These are phyloP conservation scores for Diaporthe nobilis DNA, from an alignment of 2,329 filamentous ascomycete species.

Conservation along the genomic window DNA sequence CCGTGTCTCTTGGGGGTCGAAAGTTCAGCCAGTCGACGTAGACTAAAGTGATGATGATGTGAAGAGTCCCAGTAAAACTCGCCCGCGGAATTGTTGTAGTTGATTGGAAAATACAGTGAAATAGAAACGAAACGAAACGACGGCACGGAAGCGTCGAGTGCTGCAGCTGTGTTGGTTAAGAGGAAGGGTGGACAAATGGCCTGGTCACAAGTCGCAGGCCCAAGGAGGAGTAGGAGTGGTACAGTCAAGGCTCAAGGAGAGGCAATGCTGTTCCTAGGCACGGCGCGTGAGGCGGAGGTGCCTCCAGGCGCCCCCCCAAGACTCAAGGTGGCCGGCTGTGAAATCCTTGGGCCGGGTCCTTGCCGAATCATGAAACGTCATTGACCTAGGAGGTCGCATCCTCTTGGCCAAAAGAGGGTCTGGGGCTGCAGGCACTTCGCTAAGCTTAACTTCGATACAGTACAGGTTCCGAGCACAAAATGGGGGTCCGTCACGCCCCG, in stretches of 20 bases:
- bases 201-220: slow-evolving; percentile 6
- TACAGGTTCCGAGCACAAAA: slow-evolving; percentile 15
- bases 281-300: slow-evolving; percentile 32
- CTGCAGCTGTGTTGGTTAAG: slow-evolving; percentile 19
- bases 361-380: slow-evolving; percentile 36
- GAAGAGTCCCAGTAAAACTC: neutral
- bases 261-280: slow-evolving; percentile 19
- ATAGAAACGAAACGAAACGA: slow-evolving; percentile 13
- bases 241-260: slow-evolving; percentile 15
- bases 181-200: slow-evolving; percentile 11
- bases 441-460: slow-evolving; percentile 35
- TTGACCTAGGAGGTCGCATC: slow-evolving; percentile 28
- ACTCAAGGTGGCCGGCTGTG: neutral
- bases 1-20: neutral
- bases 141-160: neutral
- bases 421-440: slow-evolving; percentile 33
- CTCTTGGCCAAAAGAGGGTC: slow-evolving; percentile 34
- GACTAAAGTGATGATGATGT: neutral
- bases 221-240: slow-evolving; percentile 8
- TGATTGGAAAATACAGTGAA: neutral
- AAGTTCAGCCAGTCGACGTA: neutral
- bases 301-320: slow-evolving; percentile 10
- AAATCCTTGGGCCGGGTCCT: slow-evolving; percentile 25
- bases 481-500: slow-evolving; percentile 9
- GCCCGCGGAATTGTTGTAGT: slow-evolving; percentile 8